Conservation (phyloP, 441 rosid species). For the Jatropha multifida region DNA sequence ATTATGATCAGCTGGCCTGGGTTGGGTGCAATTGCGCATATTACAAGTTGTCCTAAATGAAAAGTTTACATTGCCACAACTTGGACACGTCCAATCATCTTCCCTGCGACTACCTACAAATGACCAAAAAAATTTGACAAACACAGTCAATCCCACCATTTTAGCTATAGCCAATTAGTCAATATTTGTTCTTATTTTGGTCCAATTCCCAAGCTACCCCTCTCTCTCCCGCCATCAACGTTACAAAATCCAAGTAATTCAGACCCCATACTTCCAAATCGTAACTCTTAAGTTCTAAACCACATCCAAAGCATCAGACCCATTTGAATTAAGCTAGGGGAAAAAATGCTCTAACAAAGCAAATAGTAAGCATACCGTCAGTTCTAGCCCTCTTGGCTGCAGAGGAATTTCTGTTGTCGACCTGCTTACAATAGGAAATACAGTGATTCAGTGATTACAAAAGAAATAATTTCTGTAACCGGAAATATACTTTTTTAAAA, state of each 20-base stretch:
- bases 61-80: constrained; percentile 96
- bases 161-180: background rate
- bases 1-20: constrained; percentile 93
- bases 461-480: background rate
- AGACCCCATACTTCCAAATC: background rate
- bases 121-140: background rate
- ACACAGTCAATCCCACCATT: background rate
- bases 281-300: background rate
- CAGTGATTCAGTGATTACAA: background rate
- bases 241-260: background rate
- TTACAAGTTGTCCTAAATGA: constrained; percentile 97
- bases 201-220: background rate
- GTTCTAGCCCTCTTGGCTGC: constrained; percentile 99
- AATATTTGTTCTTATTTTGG: background rate
- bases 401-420: constrained; percentile 91
- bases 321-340: background rate
- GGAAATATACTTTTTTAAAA: background rate
- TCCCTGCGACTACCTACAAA: constrained; percentile 89
- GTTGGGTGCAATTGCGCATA: constrained; percentile 97
- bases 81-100: constrained; percentile 99
- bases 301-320: background rate
- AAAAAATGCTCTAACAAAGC: background rate
- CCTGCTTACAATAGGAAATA: constrained; percentile 38
- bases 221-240: background rate
- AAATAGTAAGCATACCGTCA: constrained; percentile 52